Base-by-base conservation (phyloP, 73 alveolate species). In the Blepharisma stoltei region DNA sequence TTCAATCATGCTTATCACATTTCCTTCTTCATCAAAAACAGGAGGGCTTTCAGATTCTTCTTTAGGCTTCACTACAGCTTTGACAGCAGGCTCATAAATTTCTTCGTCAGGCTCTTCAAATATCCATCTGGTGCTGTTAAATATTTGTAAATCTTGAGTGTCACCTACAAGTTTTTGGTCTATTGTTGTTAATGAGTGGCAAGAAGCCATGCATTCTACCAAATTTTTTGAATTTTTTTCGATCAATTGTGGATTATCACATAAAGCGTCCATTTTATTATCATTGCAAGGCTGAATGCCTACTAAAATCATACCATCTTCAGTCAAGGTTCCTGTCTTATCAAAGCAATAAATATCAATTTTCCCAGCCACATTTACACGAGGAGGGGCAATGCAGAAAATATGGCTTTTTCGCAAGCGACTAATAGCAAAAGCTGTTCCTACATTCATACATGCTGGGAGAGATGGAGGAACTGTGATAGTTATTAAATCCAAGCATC, bases 311-410 rank as follows among this genome's bases (percentile, higher is more conserved):
- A 95, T 91, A 55, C 97, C 97, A 65, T 96, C 99, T 80, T 96
- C 99, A 7, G 99, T 96, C 68, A 96, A 87, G 44, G 99, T 96
- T 6, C 99, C 99, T 9, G 99, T 96, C 86, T 96, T 96, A 78
- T 96, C 99, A 83, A 96, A 96, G 65, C 90, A 93, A 91, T 92
- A 85, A 48, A 92, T 81, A 37, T 89, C 86, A 25, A 96, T 88
- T 77, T 93, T 90, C n/a, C 99, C 99, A 20, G 96, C 92, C 6
- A 86, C 93, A 78, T 95, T 95, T 6, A 95, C 93, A 49, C 97
- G 82, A 54, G 90, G 91, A 69, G 98, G 97, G 47, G 92, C 82
- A 46, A 95, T 95, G 70, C 99, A 95, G 76, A 79, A 86, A 6
- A 95, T 92, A 6, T 86, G 82, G 45, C 71, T 68, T 53, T 81